Evolutionary conservation across 2,329 filamentous ascomycete genomes (phyloP).

Genomic region (Verticillium albo-atrum): DNA sequence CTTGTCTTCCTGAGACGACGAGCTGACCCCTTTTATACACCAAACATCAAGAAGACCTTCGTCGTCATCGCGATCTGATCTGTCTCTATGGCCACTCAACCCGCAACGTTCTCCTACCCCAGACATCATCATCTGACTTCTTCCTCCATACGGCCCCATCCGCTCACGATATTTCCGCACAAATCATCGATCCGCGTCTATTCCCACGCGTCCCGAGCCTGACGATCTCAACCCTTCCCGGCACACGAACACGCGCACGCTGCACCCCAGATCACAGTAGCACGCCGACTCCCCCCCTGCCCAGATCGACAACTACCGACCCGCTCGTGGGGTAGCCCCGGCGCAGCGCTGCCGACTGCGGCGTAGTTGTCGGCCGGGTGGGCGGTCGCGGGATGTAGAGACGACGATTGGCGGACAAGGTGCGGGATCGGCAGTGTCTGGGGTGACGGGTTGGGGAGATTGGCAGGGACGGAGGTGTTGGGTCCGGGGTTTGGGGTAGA

Average conservation of each 20-base stretch:
- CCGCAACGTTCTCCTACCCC: background rate
- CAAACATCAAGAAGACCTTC: background rate
- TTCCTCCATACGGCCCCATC: background rate
- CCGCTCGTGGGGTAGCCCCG: background rate
- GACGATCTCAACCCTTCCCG: background rate
- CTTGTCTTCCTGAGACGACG: background rate
- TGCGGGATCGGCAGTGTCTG: background rate
- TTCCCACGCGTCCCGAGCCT: background rate
- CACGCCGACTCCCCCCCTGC: background rate
- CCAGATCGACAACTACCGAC: background rate
- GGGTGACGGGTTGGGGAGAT: background rate
- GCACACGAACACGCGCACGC: background rate
- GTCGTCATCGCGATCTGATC: background rate
- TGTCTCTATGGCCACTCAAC: background rate
- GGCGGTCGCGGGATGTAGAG: background rate
- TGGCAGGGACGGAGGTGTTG: background rate
- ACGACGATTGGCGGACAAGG: background rate
- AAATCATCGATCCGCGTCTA: background rate
- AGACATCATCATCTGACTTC: background rate
- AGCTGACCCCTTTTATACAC: background rate
- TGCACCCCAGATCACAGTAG: background rate
- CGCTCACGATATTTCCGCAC: background rate
- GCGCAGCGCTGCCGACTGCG: background rate
- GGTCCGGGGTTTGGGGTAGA: background rate
- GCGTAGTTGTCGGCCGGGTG: background rate